Percentiles rank a stretch among this genome's conserved stretches.
Evolutionary conservation across 1,139 yeast species (phyloP).

Genomic region (Blastobotrys buckinghamii): DNA sequence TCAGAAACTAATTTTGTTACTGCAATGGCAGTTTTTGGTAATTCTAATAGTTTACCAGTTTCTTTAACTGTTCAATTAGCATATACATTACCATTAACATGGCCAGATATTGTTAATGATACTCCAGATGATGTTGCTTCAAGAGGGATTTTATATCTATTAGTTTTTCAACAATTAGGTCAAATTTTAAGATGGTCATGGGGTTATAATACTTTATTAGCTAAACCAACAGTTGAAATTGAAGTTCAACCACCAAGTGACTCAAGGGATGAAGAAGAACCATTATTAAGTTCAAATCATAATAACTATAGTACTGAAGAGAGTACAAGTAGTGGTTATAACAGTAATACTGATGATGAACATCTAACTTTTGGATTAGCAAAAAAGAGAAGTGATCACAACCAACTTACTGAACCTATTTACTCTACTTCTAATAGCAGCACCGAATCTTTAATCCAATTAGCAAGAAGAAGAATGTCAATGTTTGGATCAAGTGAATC

Average conservation of each 20-base stretch:
- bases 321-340: neutral
- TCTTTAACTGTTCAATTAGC: constrained; percentile 67
- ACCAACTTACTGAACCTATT: neutral
- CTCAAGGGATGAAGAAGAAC: constrained; percentile 10
- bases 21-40: constrained; percentile 86
- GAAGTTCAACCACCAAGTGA: neutral
- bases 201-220: constrained; percentile 75
- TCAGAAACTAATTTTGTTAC: constrained; percentile 76
- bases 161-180: constrained; percentile 80
- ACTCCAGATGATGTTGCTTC: constrained; percentile 67
- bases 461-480: neutral
- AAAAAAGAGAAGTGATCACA: neutral
- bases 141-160: constrained; percentile 68
- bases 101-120: constrained; percentile 70
- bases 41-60: constrained; percentile 59
- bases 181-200: constrained; percentile 84
- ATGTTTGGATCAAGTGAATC: neutral
- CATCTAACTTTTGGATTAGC: neutral
- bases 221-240: constrained; percentile 26
- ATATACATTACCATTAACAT: constrained; percentile 63
- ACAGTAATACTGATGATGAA: neutral
- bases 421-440: neutral
- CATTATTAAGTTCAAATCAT: neutral
- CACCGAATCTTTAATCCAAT: neutral
- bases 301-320: neutral